Evolutionary conservation across 1,139 yeast species (phyloP).

Genomic region (Debaryomyces subglobosus): DNA sequence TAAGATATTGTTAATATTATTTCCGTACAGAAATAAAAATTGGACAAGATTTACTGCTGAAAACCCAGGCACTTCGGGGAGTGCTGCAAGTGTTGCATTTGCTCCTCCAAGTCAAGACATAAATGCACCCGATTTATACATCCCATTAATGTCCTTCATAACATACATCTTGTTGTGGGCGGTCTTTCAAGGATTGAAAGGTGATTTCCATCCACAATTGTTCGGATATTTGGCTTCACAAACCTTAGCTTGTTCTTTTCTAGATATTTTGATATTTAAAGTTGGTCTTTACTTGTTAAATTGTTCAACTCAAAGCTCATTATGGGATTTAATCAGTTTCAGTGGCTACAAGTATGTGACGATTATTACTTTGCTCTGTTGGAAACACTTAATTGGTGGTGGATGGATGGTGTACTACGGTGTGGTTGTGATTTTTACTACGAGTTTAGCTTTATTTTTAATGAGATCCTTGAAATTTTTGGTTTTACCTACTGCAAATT

Average conservation of each 20-base stretch:
- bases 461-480: slow-evolving; percentile 84
- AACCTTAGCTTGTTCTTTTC: slow-evolving; percentile 77
- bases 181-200: slow-evolving; percentile 81
- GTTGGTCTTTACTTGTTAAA: slow-evolving; percentile 48
- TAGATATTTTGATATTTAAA: slow-evolving; percentile 60
- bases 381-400: slow-evolving; percentile 45
- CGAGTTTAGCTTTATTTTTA: slow-evolving; percentile 66
- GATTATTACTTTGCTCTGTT: slow-evolving; percentile 55
- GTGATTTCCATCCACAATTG: slow-evolving; percentile 91
- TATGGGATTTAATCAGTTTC: slow-evolving; percentile 86
- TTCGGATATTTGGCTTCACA: slow-evolving; percentile 91
- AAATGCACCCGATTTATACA: slow-evolving; percentile 95
- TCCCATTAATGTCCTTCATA: slow-evolving; percentile 90
- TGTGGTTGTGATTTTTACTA: slow-evolving; percentile 45
- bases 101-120: slow-evolving; percentile 80
- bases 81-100: slow-evolving; percentile 44
- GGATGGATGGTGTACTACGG: slow-evolving; percentile 42
- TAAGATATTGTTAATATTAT: slow-evolving; percentile 71
- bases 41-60: slow-evolving; percentile 61
- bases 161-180: slow-evolving; percentile 89
- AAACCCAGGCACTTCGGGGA: slow-evolving; percentile 21
- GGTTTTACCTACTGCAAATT: slow-evolving; percentile 60
- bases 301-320: slow-evolving; percentile 56
- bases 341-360: slow-evolving; percentile 96
- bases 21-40: slow-evolving; percentile 85